These are phyloP conservation scores for Umbelopsis sp. DNA, from an alignment of 371 early-diverging fungal genomes.

Conservation along the genomic window DNA sequence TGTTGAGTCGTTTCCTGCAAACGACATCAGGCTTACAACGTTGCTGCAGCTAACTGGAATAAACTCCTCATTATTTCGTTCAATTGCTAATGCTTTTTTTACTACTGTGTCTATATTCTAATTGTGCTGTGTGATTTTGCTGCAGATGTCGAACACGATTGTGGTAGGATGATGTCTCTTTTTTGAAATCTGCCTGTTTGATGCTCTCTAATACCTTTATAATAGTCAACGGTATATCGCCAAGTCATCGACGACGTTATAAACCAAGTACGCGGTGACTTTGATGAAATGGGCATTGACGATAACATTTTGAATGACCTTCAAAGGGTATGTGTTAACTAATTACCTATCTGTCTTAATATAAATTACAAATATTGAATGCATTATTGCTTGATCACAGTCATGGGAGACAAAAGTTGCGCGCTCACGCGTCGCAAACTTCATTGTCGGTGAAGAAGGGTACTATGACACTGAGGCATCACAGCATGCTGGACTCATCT, in stretches of 20 bases:
- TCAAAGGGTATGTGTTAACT: conserved; percentile 67
- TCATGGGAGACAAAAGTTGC: conserved; percentile 88
- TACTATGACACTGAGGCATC: conserved; percentile 44
- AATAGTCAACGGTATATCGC: conserved; percentile 78
- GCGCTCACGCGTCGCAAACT: conserved; percentile 77
- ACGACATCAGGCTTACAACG: not conserved
- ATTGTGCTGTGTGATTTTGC: not conserved
- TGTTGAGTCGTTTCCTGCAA: not conserved
- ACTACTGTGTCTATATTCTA: not conserved
- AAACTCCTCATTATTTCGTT: not conserved
- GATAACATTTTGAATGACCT: conserved; percentile 86
- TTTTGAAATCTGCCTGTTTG: not conserved
- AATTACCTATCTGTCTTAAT: not conserved
- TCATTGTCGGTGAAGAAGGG: conserved; percentile 56
- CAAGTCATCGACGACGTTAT: conserved; percentile 95
- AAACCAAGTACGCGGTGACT: conserved; percentile 84
- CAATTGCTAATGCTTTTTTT: not conserved
- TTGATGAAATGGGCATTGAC: conserved; percentile 90
- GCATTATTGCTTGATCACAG: conserved; percentile 34
- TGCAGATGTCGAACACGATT: conserved; percentile 34
- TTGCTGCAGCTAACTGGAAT: conserved; percentile 2
- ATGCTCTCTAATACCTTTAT: not conserved
- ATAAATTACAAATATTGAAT: not conserved
- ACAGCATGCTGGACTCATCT: conserved; percentile 27
- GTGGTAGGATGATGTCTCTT: conserved; percentile 27